These are phyloP conservation scores for Carpinus viminea DNA, from an alignment of 306 rosid genomes.

Conservation along the genomic window DNA sequence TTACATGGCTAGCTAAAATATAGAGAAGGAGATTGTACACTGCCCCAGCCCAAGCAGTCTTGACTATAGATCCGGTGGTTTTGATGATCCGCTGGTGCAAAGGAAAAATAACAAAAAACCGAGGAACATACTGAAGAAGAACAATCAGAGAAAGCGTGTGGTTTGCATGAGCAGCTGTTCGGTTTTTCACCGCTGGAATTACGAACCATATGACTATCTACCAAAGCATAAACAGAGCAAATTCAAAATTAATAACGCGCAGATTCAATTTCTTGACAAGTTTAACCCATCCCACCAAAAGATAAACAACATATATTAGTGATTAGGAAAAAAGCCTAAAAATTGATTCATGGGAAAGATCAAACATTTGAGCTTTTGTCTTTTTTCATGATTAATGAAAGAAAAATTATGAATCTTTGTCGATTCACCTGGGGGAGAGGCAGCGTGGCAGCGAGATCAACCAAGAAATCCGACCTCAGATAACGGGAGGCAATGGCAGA, in stretches of 20 bases:
- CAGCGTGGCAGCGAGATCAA: constrained; percentile 73
- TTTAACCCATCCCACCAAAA: too few relatives aligned
- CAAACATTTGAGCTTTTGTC: not conserved
- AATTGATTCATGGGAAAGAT: not conserved
- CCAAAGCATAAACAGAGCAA: not conserved
- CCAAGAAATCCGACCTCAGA: constrained; percentile 49
- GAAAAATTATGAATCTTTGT: not conserved
- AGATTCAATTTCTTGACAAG: not conserved
- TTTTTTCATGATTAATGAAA: not conserved
- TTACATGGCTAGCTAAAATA: constrained; percentile 77
- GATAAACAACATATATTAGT: too few relatives aligned
- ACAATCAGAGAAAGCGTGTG: constrained; percentile 81
- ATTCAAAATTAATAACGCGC: not conserved
- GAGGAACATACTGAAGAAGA: constrained; percentile 73
- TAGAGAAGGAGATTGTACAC: constrained; percentile 76
- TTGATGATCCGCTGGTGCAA: constrained; percentile 64
- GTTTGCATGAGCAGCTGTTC: constrained; percentile 63
- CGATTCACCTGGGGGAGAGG: constrained; percentile 81
- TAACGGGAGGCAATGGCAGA: constrained; percentile 57
- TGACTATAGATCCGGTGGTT: constrained; percentile 73
- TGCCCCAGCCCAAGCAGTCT: constrained; percentile 84
- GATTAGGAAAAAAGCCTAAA: not conserved
- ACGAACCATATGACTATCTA: constrained; percentile 83
- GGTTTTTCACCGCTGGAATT: constrained; percentile 55
- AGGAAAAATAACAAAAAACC: constrained; percentile 73